Evolutionary conservation across 768 basidiomycete genomes (phyloP).

Genomic region (Leccinum arenicola): DNA sequence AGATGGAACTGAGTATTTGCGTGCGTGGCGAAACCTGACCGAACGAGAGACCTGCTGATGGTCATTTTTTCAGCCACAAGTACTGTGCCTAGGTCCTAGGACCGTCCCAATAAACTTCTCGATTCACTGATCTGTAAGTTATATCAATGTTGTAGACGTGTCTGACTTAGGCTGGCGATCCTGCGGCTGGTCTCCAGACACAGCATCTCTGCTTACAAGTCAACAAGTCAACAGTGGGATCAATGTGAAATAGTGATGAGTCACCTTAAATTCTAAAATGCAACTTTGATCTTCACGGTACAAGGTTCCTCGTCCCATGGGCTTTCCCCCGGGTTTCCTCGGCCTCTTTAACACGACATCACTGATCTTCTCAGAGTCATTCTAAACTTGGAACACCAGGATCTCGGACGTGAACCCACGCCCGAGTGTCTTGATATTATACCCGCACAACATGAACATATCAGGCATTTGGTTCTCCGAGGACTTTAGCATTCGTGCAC

Average conservation of each 20-base stretch:
- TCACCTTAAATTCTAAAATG: not conserved
- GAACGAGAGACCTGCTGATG: not conserved
- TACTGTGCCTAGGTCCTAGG: not conserved
- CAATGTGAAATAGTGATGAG: not conserved
- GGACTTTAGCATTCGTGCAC: slow-evolving; percentile 1
- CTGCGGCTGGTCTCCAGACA: not conserved
- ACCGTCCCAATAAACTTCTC: not conserved
- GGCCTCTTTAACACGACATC: slow-evolving; percentile 6
- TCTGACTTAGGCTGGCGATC: not conserved
- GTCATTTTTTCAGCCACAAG: not conserved
- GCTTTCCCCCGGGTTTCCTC: not conserved
- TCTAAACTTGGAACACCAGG: not conserved
- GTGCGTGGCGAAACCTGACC: not conserved
- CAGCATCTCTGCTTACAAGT: not conserved
- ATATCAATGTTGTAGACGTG: not conserved
- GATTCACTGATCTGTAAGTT: not conserved
- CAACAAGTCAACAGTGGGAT: not conserved
- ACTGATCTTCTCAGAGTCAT: slow-evolving; percentile 1
- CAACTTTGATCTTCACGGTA: not conserved
- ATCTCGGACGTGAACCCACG: not conserved
- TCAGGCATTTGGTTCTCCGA: slow-evolving; percentile 9
- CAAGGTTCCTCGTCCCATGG: not conserved
- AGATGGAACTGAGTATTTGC: not conserved
- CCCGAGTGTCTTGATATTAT: not conserved
- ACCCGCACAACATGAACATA: not conserved